phyloP scores from a whole-genome alignment of 257 asterid genomes.

The Capsicum baccatum region DNA sequence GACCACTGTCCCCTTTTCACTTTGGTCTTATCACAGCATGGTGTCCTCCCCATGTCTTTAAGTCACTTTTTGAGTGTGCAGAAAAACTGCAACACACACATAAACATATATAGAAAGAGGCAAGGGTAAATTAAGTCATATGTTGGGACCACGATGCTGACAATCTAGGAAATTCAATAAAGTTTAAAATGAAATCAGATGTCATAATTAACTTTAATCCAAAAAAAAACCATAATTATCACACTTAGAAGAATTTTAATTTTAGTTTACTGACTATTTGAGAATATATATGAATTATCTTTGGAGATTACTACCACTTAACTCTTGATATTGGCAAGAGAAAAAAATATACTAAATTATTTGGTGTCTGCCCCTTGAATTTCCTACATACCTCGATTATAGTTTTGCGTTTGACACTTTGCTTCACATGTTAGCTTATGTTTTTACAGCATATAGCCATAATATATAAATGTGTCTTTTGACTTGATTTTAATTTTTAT shows the following conservation, averaged over 20 bases:
- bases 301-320: neutral
- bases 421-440: neutral
- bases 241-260: neutral
- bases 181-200: neutral
- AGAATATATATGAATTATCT: neutral
- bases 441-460: neutral
- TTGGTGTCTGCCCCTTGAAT: neutral
- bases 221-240: neutral
- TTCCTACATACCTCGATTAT: slow-evolving; percentile 3
- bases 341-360: neutral
- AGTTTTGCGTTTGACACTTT: slow-evolving; percentile 14
- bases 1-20: slow-evolving; percentile 73
- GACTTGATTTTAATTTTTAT: too few species aligned
- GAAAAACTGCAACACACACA: neutral
- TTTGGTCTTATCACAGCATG: slow-evolving; percentile 65
- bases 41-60: slow-evolving; percentile 52
- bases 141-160: neutral
- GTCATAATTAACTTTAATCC: neutral
- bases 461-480: too few species aligned
- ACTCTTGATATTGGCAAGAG: neutral
- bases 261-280: neutral
- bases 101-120: neutral
- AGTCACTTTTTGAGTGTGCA: slow-evolving; percentile 16
- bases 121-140: neutral
- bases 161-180: neutral